Base-by-base conservation (phyloP, 2,329 filamentous ascomycete species). In the Pyrenophora graminea region DNA sequence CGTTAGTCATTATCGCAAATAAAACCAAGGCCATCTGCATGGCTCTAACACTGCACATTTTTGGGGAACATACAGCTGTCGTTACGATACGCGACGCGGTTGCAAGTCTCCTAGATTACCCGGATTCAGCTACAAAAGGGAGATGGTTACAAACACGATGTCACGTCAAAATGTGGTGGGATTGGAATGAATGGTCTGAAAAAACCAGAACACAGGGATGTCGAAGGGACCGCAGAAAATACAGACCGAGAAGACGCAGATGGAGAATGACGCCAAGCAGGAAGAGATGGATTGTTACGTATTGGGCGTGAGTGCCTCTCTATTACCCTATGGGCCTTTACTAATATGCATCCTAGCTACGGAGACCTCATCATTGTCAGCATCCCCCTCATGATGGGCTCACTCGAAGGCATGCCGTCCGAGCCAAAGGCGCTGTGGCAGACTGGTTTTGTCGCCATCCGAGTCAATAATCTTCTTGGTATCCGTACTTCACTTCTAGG, bases 71-170 rank as follows among this genome's bases (percentile, higher is more conserved):
- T 31, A 51, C 56, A 4, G 48, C 46, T n/a, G 17, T 70, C 1
- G 52, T 66, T 13, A 69, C 56, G 0, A 44, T 63, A 2, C 63
- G 59, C 8, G 67, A 65, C 54, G 63, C 62, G 0, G 39, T 65
- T 8, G 48, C 53, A 1, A 61, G 48, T 18, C 69, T 61, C 32
- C 50, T 67, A 6, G 56, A 58, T 6, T 6, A 36, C 8, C 46
- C 47, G 7, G 64, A 64, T 34, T 40, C 34, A 2, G 55, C 58
- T 25, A 67, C 62, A 7, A 12, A 4, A 2, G 32, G 31, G 13
- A 23, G 34, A 6, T 58, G 51, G 38, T 36, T 60, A 9, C 44
- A 57, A 15, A 49, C 40, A 3, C n/a, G 15, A 7, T 5, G 25
- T 3, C 32, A 40, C 9, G 18, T 51, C 6, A 36, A 51, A n/a